phyloP scores from a whole-genome alignment of 2,329 filamentous ascomycete genomes.

The Rhynchosporium secalis region DNA sequence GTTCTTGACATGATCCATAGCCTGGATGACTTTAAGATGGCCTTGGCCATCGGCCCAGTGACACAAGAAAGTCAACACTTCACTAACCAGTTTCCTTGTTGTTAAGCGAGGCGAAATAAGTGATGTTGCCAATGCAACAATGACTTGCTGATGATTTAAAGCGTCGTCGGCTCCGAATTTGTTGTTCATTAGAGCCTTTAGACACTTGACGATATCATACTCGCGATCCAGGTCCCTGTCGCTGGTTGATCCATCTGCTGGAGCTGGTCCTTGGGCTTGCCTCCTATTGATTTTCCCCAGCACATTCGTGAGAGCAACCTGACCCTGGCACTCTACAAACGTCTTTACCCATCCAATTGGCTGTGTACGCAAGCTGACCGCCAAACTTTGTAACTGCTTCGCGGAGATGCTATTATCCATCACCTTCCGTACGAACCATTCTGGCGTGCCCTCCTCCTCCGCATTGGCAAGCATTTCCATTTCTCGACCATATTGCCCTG shows the following conservation, averaged over 20 bases:
- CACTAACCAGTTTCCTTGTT: constrained; percentile 90
- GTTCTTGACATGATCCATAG: constrained; percentile 86
- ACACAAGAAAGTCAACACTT: constrained; percentile 93
- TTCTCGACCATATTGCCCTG: constrained; percentile 69
- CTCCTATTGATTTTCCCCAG: constrained; percentile 91
- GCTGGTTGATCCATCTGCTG: constrained; percentile 50
- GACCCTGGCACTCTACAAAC: constrained; percentile 96
- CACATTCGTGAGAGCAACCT: constrained; percentile 92
- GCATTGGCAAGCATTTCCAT: constrained; percentile 73
- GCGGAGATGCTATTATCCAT: constrained; percentile 93
- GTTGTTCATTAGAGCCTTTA: constrained; percentile 99
- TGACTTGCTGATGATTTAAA: constrained; percentile 82
- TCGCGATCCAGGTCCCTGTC: constrained; percentile 72
- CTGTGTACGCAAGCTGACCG: constrained; percentile 92
- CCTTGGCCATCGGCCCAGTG: constrained; percentile 90
- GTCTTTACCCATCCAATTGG: constrained; percentile 97
- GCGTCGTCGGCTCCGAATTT: constrained; percentile 98
- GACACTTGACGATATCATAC: constrained; percentile 96
- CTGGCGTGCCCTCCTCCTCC: constrained; percentile 92
- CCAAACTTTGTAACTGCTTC: constrained; percentile 88
- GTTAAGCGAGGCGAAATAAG: constrained; percentile 86
- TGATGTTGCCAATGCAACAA: constrained; percentile 82
- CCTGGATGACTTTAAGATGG: constrained; percentile 90
- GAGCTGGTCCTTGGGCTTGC: constrained; percentile 66
- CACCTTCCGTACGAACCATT: constrained; percentile 96